Percentiles rank a stretch among this genome's conserved stretches.
phyloP scores from a whole-genome alignment of 768 basidiomycete species.

The Tremella fuciformis region DNA sequence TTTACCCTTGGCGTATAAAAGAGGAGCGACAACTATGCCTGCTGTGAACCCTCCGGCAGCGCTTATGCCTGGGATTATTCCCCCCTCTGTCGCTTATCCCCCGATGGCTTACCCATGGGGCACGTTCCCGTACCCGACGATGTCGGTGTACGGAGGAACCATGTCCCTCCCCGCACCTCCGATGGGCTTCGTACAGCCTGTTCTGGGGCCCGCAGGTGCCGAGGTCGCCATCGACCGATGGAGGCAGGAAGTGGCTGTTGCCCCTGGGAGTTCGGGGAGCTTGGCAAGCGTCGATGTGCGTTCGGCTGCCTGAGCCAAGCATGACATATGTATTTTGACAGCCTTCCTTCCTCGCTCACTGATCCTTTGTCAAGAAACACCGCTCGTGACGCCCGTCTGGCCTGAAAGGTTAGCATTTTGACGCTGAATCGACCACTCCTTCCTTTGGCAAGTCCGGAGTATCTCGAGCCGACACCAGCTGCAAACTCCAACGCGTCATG shows the following conservation, averaged over 20 bases:
- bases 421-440: too few relatives aligned
- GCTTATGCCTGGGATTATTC: constrained; percentile 5
- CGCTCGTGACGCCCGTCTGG: too few relatives aligned
- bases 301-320: too few relatives aligned
- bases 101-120: background rate
- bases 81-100: constrained; percentile 9
- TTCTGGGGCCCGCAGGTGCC: constrained; percentile 5
- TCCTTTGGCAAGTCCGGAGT: too few relatives aligned
- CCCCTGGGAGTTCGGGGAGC: constrained; percentile 17
- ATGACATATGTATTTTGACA: too few relatives aligned
- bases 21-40: constrained; percentile 26
- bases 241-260: constrained; percentile 38
- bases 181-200: constrained; percentile 4
- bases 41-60: background rate
- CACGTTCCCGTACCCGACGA: background rate
- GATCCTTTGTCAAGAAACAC: too few relatives aligned
- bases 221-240: constrained; percentile 35
- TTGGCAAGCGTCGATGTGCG: too few relatives aligned
- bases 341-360: too few relatives aligned
- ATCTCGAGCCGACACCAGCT: too few relatives aligned
- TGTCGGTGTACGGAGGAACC: background rate
- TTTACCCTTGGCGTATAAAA: constrained; percentile 44
- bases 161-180: background rate
- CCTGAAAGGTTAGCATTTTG: too few relatives aligned
- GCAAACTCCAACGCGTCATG: too few relatives aligned